Evolutionary conservation across 768 basidiomycete species (phyloP).

Genomic region (Pisolithus marmoratus): DNA sequence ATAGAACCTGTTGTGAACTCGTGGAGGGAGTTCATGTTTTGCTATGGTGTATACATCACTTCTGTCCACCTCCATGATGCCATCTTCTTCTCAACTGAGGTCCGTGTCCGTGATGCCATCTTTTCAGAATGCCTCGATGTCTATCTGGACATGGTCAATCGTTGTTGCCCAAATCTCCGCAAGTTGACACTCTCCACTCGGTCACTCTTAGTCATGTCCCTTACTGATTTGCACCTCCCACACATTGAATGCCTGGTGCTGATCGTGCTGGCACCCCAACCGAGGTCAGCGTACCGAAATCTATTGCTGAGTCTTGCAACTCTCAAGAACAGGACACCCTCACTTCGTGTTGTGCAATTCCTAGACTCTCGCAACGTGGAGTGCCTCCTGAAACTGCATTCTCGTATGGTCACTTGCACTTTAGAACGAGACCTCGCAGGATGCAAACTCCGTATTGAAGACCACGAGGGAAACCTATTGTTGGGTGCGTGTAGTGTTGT

Average conservation of each 20-base stretch:
- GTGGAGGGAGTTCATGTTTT: constrained; percentile 10
- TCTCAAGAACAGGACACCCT: constrained; percentile 9
- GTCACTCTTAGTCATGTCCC: not conserved
- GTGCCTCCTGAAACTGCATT: constrained; percentile 13
- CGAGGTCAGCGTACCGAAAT: not conserved
- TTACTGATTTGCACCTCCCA: constrained; percentile 3
- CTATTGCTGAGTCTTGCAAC: constrained; percentile 10
- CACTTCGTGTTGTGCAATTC: constrained; percentile 18
- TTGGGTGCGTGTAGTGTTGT: constrained; percentile 10
- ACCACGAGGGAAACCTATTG: constrained; percentile 12
- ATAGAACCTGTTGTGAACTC: not conserved
- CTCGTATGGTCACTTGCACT: constrained; percentile 2
- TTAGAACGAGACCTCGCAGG: constrained; percentile 6
- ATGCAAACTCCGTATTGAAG: constrained; percentile 15
- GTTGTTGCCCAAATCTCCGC: constrained; percentile 11
- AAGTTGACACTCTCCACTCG: constrained; percentile 12
- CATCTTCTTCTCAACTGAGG: too few relatives aligned
- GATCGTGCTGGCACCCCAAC: not conserved
- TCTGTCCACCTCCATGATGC: constrained; percentile 9
- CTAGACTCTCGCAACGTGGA: constrained; percentile 8
- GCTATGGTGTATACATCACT: constrained; percentile 11
- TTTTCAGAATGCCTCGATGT: not conserved
- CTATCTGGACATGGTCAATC: constrained; percentile 6
- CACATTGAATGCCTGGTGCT: constrained; percentile 14
- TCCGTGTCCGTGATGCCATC: too few relatives aligned